Base-by-base conservation (phyloP, 495 filamentous ascomycete genomes). In the Diplogelasinospora grovesii region DNA sequence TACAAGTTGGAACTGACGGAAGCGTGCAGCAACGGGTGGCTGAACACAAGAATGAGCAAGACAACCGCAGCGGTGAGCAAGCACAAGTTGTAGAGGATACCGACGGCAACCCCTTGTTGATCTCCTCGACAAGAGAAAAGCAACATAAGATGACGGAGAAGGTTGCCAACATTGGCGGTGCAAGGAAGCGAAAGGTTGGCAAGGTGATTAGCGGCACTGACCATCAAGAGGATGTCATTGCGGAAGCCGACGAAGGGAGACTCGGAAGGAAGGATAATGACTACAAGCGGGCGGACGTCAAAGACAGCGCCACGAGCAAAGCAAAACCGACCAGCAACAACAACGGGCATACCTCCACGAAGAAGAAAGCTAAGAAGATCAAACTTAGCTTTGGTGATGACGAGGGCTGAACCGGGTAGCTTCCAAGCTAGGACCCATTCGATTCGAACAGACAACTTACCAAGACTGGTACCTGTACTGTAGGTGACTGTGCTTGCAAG, bases 301-400 rank as follows among this genome's bases (percentile, higher is more conserved):
- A 40, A 2, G 20, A 43, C 3, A 34, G 36, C 21, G 44, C 20
- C 41, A 13, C 38, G 15, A 10, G 37, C 38, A 13, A 45, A 22
- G 35, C 20, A 46, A 45, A 34, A 1, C 31, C 14, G 52, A 57
- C 25, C 31, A 40, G 18, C 8, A 32, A 32, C 7, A 15, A 32
- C 6, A 15, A 15, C 29, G 29, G 29, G 6, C 10, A 5, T 15
- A 15, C 10, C 16, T n/a, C 6, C 29, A 13, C 11, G 6, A 69
- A 68, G 48, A 73, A 70, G 45, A 71, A 72, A 49, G 64, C 65
- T 1, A 76, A 78, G 63, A 77, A 77, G 59, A 68, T 78, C 41
- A 75, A 76, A 62, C 60, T 78, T 30, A 76, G 74, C 53, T 78
- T 78, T 56, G 68, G 64, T 3, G 74, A 76, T 38, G 70, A 71